Conservation (phyloP, 2,329 filamentous ascomycete species). For the Fusarium tuaranense region DNA sequence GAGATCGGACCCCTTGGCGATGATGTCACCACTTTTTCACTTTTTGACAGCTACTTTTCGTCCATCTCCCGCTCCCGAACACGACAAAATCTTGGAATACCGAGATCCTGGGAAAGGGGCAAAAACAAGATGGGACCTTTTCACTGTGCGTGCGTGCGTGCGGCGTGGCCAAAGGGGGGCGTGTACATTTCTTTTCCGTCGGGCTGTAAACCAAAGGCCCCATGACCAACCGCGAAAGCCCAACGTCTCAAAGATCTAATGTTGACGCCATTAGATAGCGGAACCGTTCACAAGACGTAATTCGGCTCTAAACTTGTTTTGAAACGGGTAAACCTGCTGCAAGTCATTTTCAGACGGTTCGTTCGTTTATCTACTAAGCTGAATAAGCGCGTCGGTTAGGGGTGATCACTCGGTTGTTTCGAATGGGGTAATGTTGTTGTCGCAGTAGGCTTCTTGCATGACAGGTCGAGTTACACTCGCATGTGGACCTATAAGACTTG, state of each 20-base stretch:
- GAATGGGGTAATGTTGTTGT: background rate
- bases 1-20: constrained; percentile 15
- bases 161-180: background rate
- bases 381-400: background rate
- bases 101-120: constrained; percentile 32
- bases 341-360: background rate
- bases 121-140: background rate
- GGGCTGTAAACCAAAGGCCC: background rate
- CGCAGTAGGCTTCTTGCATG: background rate
- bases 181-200: background rate
- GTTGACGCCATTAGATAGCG: background rate
- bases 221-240: background rate
- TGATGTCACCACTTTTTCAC: constrained; percentile 28
- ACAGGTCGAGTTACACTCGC: background rate
- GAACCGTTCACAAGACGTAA: background rate
- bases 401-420: background rate
- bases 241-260: background rate
- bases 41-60: background rate
- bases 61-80: constrained; percentile 10
- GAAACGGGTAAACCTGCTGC: background rate
- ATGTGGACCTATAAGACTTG: background rate
- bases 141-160: background rate
- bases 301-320: constrained; percentile 1
- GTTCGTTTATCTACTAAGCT: background rate
- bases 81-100: constrained; percentile 24